Evolutionary conservation across 2,329 filamentous ascomycete genomes (phyloP).

Genomic region (Cordyceps javanica): DNA sequence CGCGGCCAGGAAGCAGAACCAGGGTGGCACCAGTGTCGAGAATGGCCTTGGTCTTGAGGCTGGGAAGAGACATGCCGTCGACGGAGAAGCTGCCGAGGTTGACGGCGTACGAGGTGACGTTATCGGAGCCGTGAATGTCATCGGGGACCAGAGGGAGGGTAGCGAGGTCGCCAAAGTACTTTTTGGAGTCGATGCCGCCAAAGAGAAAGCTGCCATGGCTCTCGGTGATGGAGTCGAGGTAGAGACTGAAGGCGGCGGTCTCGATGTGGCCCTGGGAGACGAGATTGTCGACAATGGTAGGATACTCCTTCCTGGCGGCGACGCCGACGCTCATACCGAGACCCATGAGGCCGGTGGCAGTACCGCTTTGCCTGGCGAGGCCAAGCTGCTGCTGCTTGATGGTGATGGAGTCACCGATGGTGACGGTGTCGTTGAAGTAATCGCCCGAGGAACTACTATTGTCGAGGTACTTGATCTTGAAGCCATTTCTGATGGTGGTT

Average conservation of each 20-base stretch:
- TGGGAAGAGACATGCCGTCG: slow-evolving; percentile 25
- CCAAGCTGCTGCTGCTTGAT: slow-evolving; percentile 50
- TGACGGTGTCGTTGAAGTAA: slow-evolving; percentile 52
- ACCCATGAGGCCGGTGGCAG: slow-evolving; percentile 52
- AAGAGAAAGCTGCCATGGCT: slow-evolving; percentile 68
- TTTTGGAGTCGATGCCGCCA: slow-evolving; percentile 69
- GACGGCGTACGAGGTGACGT: slow-evolving; percentile 34
- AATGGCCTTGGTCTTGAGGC: slow-evolving; percentile 48
- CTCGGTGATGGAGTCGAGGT: slow-evolving; percentile 58
- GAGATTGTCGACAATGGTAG: slow-evolving; percentile 60
- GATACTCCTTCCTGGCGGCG: slow-evolving; percentile 37
- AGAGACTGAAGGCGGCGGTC: slow-evolving; percentile 62
- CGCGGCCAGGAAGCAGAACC: slow-evolving; percentile 58
- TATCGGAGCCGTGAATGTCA: slow-evolving; percentile 35
- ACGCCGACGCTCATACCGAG: slow-evolving; percentile 50
- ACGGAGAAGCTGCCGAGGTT: slow-evolving; percentile 33
- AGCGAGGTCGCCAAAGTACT: slow-evolving; percentile 53
- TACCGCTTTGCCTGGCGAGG: slow-evolving; percentile 41
- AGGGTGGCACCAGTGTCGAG: slow-evolving; percentile 71
- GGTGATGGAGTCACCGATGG: slow-evolving; percentile 39
- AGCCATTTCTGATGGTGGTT: slow-evolving; percentile 36
- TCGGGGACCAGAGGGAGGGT: slow-evolving; percentile 40
- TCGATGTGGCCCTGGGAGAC: slow-evolving; percentile 55
- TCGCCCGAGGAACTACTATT: slow-evolving; percentile 47
- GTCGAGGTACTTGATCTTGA: slow-evolving; percentile 57